Evolutionary conservation across 1,284 basidiomycete species (phyloP).

Genomic region (Marasmius oreades): DNA sequence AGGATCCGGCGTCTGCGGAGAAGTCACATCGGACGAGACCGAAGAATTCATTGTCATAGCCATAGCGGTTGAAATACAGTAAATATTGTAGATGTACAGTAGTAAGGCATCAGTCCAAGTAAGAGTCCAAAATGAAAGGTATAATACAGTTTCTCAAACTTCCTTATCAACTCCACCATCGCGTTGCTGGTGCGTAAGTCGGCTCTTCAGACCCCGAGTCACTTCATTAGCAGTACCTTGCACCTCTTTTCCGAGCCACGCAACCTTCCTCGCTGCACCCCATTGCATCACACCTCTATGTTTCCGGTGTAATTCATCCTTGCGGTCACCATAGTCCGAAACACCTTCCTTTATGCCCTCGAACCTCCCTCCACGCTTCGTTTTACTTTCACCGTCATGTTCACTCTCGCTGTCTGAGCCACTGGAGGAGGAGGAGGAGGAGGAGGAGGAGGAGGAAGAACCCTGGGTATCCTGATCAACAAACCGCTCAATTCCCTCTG

Average conservation of each 20-base stretch:
- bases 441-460: conserved; percentile 10
- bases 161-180: conserved; percentile 33
- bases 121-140: no score
- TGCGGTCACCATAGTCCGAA: conserved; percentile 22
- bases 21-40: neutral
- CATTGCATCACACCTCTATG: conserved; percentile 44
- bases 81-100: no score
- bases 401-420: conserved; percentile 10
- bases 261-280: conserved; percentile 34
- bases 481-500: conserved; percentile 17
- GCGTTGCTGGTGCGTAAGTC: conserved; percentile 29
- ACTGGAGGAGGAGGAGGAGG: conserved; percentile 3
- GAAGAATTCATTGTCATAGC: no score
- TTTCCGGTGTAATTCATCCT: conserved; percentile 33
- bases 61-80: no score
- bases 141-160: no score
- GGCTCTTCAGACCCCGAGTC: conserved; percentile 27
- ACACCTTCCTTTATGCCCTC: conserved; percentile 20
- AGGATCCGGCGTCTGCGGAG: neutral
- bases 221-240: conserved; percentile 29
- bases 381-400: conserved; percentile 13
- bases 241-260: conserved; percentile 32
- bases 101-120: no score
- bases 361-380: conserved; percentile 12
- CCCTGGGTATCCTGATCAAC: conserved; percentile 15